Evolutionary conservation across 2,329 filamentous ascomycete species (phyloP).

Genomic region (Colletotrichum nymphaeae): DNA sequence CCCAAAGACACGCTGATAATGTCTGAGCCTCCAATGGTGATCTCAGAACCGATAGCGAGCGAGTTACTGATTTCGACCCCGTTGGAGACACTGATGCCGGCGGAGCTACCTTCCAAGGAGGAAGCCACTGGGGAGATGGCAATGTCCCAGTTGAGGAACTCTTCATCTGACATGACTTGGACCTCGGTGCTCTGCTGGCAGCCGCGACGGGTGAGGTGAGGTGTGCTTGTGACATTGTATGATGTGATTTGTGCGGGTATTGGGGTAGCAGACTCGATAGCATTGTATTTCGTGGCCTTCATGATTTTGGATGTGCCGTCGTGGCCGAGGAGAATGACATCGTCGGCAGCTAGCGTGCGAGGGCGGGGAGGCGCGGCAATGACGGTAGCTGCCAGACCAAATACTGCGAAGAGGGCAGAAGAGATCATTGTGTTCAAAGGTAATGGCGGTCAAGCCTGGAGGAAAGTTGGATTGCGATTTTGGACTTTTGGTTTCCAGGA

Average conservation of each 20-base stretch:
- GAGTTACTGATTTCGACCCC: constrained; percentile 48
- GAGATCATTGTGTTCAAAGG: neutral
- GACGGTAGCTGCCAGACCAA: constrained; percentile 6
- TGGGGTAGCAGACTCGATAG: constrained; percentile 3
- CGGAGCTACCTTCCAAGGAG: constrained; percentile 40
- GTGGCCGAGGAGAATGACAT: constrained; percentile 40
- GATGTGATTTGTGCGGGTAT: neutral
- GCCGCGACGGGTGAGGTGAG: constrained; percentile 20
- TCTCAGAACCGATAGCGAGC: constrained; percentile 37
- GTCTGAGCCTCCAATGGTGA: constrained; percentile 41
- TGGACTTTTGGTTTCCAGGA: too few species aligned
- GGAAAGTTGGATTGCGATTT: too few species aligned
- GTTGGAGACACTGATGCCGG: constrained; percentile 42
- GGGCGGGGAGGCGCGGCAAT: neutral
- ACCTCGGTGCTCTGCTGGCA: constrained; percentile 40
- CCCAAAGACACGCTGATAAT: constrained; percentile 35
- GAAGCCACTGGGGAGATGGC: constrained; percentile 48
- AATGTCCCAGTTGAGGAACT: constrained; percentile 53
- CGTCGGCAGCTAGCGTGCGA: constrained; percentile 36
- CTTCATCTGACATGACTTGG: constrained; percentile 39
- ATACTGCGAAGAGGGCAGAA: neutral
- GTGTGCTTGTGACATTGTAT: constrained; percentile 2
- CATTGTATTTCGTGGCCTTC: constrained; percentile 39
- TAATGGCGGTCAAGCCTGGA: neutral
- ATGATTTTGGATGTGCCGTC: constrained; percentile 40